Evolutionary conservation across 768 basidiomycete genomes (phyloP), one percentile per base, ranked within the genome.

Genomic region (Rhizopogon sp.): DNA sequence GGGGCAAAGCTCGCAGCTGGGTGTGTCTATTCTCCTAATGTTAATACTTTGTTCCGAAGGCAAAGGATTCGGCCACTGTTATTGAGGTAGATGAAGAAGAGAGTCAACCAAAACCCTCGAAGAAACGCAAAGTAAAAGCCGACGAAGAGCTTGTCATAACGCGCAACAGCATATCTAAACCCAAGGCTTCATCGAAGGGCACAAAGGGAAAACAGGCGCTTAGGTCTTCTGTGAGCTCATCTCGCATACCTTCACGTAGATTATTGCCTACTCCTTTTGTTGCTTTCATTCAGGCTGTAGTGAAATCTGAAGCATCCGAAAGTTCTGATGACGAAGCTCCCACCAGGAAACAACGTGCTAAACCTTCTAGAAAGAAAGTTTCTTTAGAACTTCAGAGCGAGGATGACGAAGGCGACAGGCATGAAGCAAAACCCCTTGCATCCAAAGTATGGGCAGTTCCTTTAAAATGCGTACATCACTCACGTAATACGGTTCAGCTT

Each of bases 61-160:
- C 41, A 16, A 39, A 44, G 17, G n/a, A 5, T 29, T 20, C 41
- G 35, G 39, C 28, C 17, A 10, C 37, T 13, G 33, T 20, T 43
- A 51, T 46, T 37, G 56, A 61, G 2, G 62, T 39, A 13, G 45
- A 17, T 10, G 31, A 11, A 1, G 50, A 39, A 7, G 25, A 40
- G 0, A 39, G 31, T 8, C 44, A 20, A 22, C 43, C 22, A 13
- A 57, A 54, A 37, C 20, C 17, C 6, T 13, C 31, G 9, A 56
- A 58, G 51, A 65, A 60, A 43, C 51, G 39, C 16, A 60, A 60
- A 52, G 28, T 14, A 25, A 47, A 9, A 10, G 16, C 44, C 9
- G 43, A 17, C 14, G 28, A 29, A 41, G 44, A 33, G 6, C 47
- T 6, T 22, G 20, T 37, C 8, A 49, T 37, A 37, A 20, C 33